These are phyloP conservation scores for Begonia masoniana DNA, from an alignment of 306 rosid genomes.

Conservation along the genomic window DNA sequence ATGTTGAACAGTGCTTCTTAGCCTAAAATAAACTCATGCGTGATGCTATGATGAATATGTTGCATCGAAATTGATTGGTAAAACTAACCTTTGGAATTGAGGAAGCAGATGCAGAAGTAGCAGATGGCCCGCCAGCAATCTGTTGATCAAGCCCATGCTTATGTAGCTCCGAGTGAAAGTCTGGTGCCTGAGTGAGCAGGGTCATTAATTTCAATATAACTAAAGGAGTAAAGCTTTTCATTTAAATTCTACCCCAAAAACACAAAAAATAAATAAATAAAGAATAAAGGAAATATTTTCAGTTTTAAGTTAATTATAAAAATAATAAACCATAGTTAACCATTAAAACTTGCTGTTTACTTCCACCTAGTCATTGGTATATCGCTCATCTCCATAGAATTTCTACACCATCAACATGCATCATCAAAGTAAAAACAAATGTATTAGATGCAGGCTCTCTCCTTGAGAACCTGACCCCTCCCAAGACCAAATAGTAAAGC, in stretches of 20 bases:
- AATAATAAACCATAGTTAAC: no score
- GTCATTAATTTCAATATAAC: background rate
- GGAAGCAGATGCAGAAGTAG: conserved; percentile 40
- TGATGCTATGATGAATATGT: background rate
- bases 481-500: background rate
- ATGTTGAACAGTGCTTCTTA: no score
- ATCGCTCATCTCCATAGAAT: no score
- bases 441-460: background rate
- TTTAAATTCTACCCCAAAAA: background rate
- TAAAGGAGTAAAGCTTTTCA: background rate
- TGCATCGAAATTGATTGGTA: conserved; percentile 2
- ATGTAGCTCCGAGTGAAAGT: conserved; percentile 65
- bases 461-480: background rate
- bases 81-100: conserved; percentile 40
- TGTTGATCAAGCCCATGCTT: conserved; percentile 43
- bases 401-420: no score
- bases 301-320: no score
- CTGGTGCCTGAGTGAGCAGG: conserved; percentile 39
- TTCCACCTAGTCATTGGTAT: no score
- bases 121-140: conserved; percentile 26
- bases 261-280: background rate
- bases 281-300: no score
- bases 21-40: no score
- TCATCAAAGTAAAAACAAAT: background rate
- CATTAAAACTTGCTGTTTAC: no score